Percentiles rank a stretch among this genome's conserved stretches.
These are phyloP conservation scores for Aureobasidium sp. DNA, from an alignment of 2,329 filamentous ascomycete genomes.

Conservation along the genomic window DNA sequence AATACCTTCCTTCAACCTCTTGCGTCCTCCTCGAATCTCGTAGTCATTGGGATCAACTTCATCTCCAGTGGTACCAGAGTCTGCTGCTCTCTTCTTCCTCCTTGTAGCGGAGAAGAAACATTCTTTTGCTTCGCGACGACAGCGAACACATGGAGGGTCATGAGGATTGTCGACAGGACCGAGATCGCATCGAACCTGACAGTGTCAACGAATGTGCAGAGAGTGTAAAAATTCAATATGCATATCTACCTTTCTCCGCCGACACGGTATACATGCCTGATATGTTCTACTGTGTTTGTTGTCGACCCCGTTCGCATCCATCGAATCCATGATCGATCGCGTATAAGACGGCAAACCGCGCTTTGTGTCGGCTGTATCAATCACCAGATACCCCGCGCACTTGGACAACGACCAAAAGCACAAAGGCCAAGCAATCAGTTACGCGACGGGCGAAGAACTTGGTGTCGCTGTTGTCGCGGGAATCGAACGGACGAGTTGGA, in stretches of 20 bases:
- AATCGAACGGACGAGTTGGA: too few species aligned
- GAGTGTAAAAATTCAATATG: neutral
- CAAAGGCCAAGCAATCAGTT: neutral
- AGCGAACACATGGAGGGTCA: constrained; percentile 89
- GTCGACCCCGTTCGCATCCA: neutral
- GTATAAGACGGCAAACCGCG: constrained; percentile 2
- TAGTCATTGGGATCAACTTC: constrained; percentile 51
- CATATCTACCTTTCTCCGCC: constrained; percentile 41
- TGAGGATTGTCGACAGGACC: constrained; percentile 84
- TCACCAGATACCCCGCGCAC: constrained; percentile 7
- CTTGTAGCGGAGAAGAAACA: constrained; percentile 95
- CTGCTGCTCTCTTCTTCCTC: constrained; percentile 74
- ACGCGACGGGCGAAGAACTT: neutral
- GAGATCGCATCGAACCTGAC: constrained; percentile 48
- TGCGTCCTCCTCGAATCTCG: constrained; percentile 65
- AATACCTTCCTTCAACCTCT: constrained; percentile 50
- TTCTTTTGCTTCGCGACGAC: constrained; percentile 88
- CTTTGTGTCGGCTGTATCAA: constrained; percentile 12
- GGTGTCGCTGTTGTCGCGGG: neutral
- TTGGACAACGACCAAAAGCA: neutral
- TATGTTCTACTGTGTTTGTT: constrained; percentile 25
- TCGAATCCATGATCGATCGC: neutral
- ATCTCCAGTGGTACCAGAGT: constrained; percentile 38
- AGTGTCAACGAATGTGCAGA: constrained; percentile 26
- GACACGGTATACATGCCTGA: constrained; percentile 48